Evolutionary conservation across 2,329 filamentous ascomycete genomes (phyloP), one percentile per base, ranked within the genome.

Genomic region (Colletotrichum echinochloae): DNA sequence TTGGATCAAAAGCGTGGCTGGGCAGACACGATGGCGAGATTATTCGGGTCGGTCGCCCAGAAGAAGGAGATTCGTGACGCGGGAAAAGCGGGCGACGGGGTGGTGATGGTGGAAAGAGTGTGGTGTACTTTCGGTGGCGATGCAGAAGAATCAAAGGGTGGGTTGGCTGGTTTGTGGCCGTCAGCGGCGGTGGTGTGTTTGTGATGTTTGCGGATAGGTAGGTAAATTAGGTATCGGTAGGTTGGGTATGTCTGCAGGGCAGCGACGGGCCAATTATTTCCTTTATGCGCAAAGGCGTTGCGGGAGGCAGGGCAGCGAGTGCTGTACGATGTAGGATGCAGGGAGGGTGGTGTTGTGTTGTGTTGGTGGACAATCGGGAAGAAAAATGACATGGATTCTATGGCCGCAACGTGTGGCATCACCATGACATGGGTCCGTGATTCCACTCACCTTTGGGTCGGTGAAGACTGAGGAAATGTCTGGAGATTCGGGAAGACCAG

Each of bases 331-430:
- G n/a, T n/a, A n/a, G n/a, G n/a, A n/a, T n/a, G n/a, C n/a, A n/a
- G n/a, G n/a, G n/a, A n/a, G n/a, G n/a, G n/a, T n/a, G n/a, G n/a
- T n/a, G n/a, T n/a, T n/a, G n/a, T n/a, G n/a, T n/a, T n/a, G n/a
- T n/a, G n/a, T n/a, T n/a, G n/a, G n/a, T n/a, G n/a, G n/a, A n/a
- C n/a, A n/a, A n/a, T n/a, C n/a, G 56, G 23, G 57, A 5, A 65
- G 26, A 48, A 46, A 41, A 62, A 57, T 16, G 64, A 70, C 64
- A 70, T 62, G 64, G 67, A 62, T 70, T 70, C 44, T 46, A 44
- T n/a, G 63, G 64, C 57, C 48, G 67, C 64, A 39, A 70, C 52
- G 54, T 59, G 67, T 70, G 64, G 67, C 67, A 70, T 70, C 67
- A 70, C 67, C 67, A 70, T 70, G 67, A 70, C 67, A 65, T 59